These are phyloP conservation scores for Penicillium sp. DNA, from an alignment of 2,329 filamentous ascomycete species.

Conservation along the genomic window DNA sequence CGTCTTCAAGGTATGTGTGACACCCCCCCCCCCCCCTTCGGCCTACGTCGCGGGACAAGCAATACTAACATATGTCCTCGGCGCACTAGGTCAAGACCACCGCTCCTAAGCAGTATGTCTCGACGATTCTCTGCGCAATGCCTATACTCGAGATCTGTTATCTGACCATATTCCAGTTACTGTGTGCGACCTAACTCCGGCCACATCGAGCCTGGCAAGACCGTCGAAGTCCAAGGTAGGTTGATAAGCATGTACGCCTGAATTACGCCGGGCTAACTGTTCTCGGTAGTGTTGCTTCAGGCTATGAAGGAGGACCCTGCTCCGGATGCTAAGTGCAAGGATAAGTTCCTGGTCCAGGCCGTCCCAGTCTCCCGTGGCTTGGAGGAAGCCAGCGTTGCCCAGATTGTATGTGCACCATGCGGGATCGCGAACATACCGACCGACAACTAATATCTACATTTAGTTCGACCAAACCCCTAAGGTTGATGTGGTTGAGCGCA, in stretches of 20 bases:
- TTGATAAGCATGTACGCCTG: conserved; percentile 1
- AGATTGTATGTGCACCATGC: conserved; percentile 64
- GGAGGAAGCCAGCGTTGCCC: conserved; percentile 75
- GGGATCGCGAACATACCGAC: conserved; percentile 6
- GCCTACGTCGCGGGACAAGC: conserved; percentile 15
- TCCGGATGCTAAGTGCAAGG: conserved; percentile 81
- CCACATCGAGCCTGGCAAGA: conserved; percentile 83
- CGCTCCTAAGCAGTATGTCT: conserved; percentile 90
- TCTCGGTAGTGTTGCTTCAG: conserved; percentile 76
- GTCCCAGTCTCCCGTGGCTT: conserved; percentile 79
- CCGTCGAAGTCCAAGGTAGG: conserved; percentile 89
- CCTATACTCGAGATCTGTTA: conserved; percentile 5
- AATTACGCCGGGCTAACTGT: conserved; percentile 25
- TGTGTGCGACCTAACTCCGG: conserved; percentile 97
- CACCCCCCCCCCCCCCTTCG: conserved; percentile 4
- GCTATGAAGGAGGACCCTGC: conserved; percentile 96
- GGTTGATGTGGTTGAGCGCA: conserved; percentile 80
- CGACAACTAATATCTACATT: conserved; percentile 18
- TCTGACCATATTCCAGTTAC: conserved; percentile 63
- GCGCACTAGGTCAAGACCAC: conserved; percentile 87
- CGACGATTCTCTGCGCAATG: conserved; percentile 21
- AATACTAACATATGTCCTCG: conserved; percentile 27
- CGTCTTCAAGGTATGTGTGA: conserved; percentile 60
- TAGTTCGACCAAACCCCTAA: conserved; percentile 79
- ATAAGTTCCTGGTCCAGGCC: conserved; percentile 97